Base-by-base conservation (phyloP, 306 rosid species). In the Styphnolobium japonicum region DNA sequence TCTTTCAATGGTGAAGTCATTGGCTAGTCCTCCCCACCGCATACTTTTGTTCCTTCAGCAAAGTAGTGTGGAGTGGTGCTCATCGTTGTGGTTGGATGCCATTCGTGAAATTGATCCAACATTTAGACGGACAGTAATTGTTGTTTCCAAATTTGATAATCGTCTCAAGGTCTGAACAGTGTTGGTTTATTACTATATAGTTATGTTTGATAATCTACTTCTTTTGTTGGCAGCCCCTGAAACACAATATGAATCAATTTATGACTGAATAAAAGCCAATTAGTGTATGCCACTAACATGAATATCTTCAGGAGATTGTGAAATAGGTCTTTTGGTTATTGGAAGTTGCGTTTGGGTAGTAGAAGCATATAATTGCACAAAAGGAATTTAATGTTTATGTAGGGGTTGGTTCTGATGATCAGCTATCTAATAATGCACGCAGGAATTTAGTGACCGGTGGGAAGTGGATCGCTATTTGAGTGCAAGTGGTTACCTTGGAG, bases 31-130 rank as follows among this genome's bases (percentile, higher is more conserved):
- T 74, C 98, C 98, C 33, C 89, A 95, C 71, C 98, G 98, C 49
- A 90, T 95, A 49, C 89, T 95, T 34, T 42, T 95, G 88, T 95
- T 95, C 71, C 98, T 95, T 70, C 98, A 95, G 84, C 98, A 95
- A 75, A 95, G 98, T 79, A 92, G 98, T 40, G 98, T 95, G 1
- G 98, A 95, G 85, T 95, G 98, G 97, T 95, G 98, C 86, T 95
- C 98, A 1, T 95, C 98, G 0, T 77, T 95, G 83, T 95, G 98
- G 98, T 81, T 95, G 88, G 98, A 95, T 63, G 34, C 95, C 1
- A 84, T 95, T 79, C 95, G 98, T 8, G 98, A 91, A 80, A 95
- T 95, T 63, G 98, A 95, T 80, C 92, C 98, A 10, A 74, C 97
- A 0, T 91, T 89, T 76, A 89, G 92, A 73, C 86, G 98, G 73